Percentiles rank a stretch among this genome's conserved stretches.
Conservation (phyloP, 139 green algal genomes). For the Deuterostichococcus epilithicus region DNA sequence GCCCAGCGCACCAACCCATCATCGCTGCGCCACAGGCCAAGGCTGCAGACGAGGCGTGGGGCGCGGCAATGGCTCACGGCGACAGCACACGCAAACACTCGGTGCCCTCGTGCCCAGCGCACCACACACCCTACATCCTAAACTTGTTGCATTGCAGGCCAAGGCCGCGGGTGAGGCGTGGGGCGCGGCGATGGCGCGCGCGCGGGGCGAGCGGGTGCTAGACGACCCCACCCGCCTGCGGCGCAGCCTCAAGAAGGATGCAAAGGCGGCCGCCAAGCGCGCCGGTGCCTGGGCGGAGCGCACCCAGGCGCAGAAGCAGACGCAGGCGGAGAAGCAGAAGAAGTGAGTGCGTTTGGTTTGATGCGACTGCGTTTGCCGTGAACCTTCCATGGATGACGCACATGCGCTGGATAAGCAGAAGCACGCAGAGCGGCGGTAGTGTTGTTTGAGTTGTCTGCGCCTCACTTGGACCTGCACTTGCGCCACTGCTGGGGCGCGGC, state of each 20-base stretch:
- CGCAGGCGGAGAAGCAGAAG: conserved; percentile 56
- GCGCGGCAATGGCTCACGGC: conserved; percentile 57
- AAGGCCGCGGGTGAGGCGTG: conserved; percentile 50
- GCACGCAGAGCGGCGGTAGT: no score
- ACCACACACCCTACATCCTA: neutral
- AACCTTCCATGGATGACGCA: no score
- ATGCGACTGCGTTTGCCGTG: no score
- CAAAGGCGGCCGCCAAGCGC: conserved; percentile 66
- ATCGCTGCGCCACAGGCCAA: conserved; percentile 16
- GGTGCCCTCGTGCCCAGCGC: no score
- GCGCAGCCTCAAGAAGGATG: conserved; percentile 38
- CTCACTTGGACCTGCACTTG: no score
- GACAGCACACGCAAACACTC: no score
- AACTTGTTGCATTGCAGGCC: conserved; percentile 12
- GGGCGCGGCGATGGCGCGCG: conserved; percentile 58
- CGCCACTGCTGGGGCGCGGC: no score
- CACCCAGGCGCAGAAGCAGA: conserved; percentile 41
- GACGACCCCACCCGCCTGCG: conserved; percentile 84
- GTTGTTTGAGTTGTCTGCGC: no score
- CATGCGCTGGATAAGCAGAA: no score
- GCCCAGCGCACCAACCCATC: neutral
- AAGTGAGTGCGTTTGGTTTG: no score
- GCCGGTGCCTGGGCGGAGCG: conserved; percentile 65
- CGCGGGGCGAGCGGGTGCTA: conserved; percentile 76
- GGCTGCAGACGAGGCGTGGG: conserved; percentile 55